Evolutionary conservation across 2,329 filamentous ascomycete species (phyloP), one percentile per base, ranked within the genome.

Genomic region (Dactylellina sp.): DNA sequence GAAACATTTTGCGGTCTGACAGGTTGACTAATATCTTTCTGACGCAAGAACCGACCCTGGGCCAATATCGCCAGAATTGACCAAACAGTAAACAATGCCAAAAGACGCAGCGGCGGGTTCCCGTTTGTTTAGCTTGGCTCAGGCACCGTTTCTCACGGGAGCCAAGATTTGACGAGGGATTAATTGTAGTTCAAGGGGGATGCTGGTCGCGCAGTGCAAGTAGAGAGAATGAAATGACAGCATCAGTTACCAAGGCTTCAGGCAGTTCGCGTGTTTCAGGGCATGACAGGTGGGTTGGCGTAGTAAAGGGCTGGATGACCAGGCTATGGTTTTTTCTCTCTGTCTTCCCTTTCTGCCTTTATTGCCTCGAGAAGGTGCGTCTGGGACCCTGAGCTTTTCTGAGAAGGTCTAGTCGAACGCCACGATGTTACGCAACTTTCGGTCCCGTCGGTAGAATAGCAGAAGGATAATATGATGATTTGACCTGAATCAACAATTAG

Each of bases 231-330:
- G 39, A 47, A 47, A 55, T 55, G 60, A 55, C 52, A 47, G 50
- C 18, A 37, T 32, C 37, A 49, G 59, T 72, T 72, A 65, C 68
- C 68, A 65, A 64, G 68, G 60, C 61, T 68, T 50, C 49, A 68
- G 63, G 53, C 55, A 60, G 53, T 50, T 59, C 59, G 68, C 53
- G 68, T 72, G 70, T 74, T 74, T 74, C 70, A 74, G 70, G 61
- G 70, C 55, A 74, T 66, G 70, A 74, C 70, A 72, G 68, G 68
- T 55, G 60, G 68, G 55, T 55, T 70, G 56, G 42, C 55, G n/a
- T n/a, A n/a, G n/a, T n/a, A n/a, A 70, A 53, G 60, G 53, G 53
- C 32, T 24, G 35, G 52, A 11, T 14, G 46, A 53, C 39, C 53
- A 44, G 63, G 44, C n/a, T n/a, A n/a, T n/a, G n/a, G n/a, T n/a